phyloP scores from a whole-genome alignment of 225 moss, liverwort and hornwort species.

The Bryum argenteum region DNA sequence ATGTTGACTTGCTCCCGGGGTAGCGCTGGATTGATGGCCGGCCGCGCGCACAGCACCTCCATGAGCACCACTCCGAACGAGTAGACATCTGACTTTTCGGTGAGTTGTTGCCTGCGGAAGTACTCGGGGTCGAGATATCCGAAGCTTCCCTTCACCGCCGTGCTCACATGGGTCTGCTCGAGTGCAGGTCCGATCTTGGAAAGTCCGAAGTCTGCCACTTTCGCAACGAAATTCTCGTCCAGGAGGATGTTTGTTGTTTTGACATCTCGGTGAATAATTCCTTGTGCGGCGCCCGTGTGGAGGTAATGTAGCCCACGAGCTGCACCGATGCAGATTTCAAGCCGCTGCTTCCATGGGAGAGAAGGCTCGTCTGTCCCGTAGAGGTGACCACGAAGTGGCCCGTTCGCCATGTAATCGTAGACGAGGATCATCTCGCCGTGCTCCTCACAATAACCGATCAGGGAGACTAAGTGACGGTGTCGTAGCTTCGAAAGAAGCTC shows the following conservation, averaged over 20 bases:
- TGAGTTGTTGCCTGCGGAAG: constrained; percentile 93
- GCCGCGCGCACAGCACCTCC: constrained; percentile 96
- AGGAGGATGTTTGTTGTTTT: constrained; percentile 96
- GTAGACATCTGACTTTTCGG: constrained; percentile 95
- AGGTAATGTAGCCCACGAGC: constrained; percentile 97
- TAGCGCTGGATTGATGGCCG: constrained; percentile 92
- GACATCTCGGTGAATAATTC: constrained; percentile 95
- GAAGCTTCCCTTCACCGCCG: constrained; percentile 96
- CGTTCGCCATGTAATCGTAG: constrained; percentile 67
- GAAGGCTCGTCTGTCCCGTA: constrained; percentile 73
- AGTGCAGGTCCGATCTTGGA: constrained; percentile 92
- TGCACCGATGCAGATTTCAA: constrained; percentile 94
- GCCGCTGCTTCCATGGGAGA: constrained; percentile 91
- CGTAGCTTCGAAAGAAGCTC: constrained; percentile 65
- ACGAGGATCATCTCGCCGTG: constrained; percentile 67
- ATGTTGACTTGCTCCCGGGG: constrained; percentile 97
- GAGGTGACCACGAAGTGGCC: constrained; percentile 56
- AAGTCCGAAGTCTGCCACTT: constrained; percentile 93
- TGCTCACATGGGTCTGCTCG: constrained; percentile 95
- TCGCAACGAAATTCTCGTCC: constrained; percentile 95
- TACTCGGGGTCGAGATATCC: constrained; percentile 97
- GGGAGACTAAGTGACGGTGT: constrained; percentile 57
- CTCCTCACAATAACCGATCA: constrained; percentile 66
- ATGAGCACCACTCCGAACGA: constrained; percentile 97
- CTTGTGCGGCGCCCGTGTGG: constrained; percentile 92